These are phyloP conservation scores for Pichia sp. DNA, from an alignment of 1,139 yeast genomes.

Conservation along the genomic window DNA sequence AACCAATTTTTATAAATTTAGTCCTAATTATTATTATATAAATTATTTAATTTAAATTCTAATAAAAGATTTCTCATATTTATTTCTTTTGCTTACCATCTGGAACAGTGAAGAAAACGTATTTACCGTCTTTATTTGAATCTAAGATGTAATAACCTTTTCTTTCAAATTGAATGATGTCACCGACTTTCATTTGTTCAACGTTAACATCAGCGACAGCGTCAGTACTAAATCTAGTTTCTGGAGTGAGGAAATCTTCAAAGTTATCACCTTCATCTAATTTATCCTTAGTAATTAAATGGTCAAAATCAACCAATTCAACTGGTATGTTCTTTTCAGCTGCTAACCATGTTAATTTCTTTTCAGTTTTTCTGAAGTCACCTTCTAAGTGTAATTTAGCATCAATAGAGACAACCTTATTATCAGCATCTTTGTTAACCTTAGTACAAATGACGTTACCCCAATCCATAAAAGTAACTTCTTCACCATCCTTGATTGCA, in stretches of 20 bases:
- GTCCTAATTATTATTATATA: too few species aligned
- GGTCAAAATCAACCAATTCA: slow-evolving; percentile 88
- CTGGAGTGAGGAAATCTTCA: slow-evolving; percentile 85
- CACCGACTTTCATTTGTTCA: slow-evolving; percentile 71
- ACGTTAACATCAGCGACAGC: slow-evolving; percentile 83
- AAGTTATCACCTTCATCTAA: slow-evolving; percentile 92
- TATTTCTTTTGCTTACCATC: slow-evolving; percentile 76
- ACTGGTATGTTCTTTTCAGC: slow-evolving; percentile 64
- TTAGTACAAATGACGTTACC: slow-evolving; percentile 84
- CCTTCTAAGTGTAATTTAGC: slow-evolving; percentile 90
- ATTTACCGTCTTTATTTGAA: slow-evolving; percentile 51
- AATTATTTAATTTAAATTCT: too few species aligned
- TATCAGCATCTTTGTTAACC: slow-evolving; percentile 50
- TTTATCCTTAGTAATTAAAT: slow-evolving; percentile 91
- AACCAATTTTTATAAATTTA: too few species aligned
- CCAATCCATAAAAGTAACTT: slow-evolving; percentile 98
- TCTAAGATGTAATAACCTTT: slow-evolving; percentile 94
- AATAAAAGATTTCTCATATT: not conserved
- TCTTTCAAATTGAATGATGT: slow-evolving; percentile 90
- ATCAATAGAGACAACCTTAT: slow-evolving; percentile 53
- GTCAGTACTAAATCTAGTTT: slow-evolving; percentile 74
- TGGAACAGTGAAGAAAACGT: slow-evolving; percentile 87
- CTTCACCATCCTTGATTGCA: slow-evolving; percentile 64
- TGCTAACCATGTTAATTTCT: slow-evolving; percentile 94
- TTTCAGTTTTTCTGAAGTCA: slow-evolving; percentile 94